Percentiles rank a stretch among this genome's conserved stretches.
phyloP scores from a whole-genome alignment of 805 yeast species.

The Lipomyces sp. region DNA sequence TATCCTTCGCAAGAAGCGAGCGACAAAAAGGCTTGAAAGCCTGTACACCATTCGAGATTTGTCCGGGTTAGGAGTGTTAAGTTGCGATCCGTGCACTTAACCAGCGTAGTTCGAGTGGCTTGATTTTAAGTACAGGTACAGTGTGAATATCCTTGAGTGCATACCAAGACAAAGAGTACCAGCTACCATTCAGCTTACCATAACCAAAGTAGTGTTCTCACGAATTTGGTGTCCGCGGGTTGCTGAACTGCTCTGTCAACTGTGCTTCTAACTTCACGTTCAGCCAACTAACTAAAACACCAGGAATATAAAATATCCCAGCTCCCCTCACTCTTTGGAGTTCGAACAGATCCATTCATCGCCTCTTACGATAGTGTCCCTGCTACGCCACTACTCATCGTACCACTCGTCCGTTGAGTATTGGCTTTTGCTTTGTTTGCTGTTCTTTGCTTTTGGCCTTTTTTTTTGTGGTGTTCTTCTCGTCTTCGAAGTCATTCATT shows the following conservation, averaged over 20 bases:
- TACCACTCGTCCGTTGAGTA: background rate
- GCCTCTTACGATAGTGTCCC: background rate
- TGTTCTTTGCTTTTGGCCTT: background rate
- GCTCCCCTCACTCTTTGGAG: background rate
- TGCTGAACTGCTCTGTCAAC: background rate
- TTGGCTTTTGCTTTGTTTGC: slow-evolving; percentile 2
- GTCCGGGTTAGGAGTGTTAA: background rate
- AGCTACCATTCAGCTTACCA: background rate
- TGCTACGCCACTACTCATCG: background rate
- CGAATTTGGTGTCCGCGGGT: background rate
- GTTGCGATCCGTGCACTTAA: background rate
- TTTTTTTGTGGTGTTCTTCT: background rate
- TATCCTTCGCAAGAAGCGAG: background rate
- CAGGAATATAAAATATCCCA: slow-evolving; percentile 4
- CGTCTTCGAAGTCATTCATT: slow-evolving; percentile 1
- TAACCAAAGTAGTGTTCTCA: background rate
- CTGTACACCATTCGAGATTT: background rate
- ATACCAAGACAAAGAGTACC: background rate
- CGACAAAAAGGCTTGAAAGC: background rate
- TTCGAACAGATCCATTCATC: background rate
- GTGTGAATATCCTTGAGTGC: background rate
- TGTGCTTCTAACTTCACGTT: background rate
- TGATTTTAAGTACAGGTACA: background rate
- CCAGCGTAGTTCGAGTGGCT: background rate
- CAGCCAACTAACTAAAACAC: background rate